Conservation (phyloP, 2,329 filamentous ascomycete species). For the Cytospora schulzeri region DNA sequence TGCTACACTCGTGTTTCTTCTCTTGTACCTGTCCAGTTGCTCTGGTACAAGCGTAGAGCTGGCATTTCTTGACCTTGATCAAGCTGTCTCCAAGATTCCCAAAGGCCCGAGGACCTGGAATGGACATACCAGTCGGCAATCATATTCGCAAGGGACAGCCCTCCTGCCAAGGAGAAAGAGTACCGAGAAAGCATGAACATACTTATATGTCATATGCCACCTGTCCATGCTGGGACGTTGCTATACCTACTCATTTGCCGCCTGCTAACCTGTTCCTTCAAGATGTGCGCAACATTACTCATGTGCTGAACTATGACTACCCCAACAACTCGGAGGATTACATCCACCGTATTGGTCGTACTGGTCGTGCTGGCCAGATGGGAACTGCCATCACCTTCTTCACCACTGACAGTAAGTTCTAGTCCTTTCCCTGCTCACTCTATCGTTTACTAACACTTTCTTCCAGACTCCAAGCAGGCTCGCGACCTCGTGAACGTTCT, state of each 20-base stretch:
- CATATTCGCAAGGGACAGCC: slow-evolving; percentile 63
- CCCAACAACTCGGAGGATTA: slow-evolving; percentile 99
- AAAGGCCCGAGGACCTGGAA: slow-evolving; percentile 59
- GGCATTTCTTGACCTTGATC: slow-evolving; percentile 77
- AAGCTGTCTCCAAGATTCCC: slow-evolving; percentile 67
- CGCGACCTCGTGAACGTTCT: slow-evolving; percentile 94
- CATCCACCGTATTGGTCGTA: slow-evolving; percentile 95
- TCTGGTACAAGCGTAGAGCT: slow-evolving; percentile 76
- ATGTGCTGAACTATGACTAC: slow-evolving; percentile 99
- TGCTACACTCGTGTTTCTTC: slow-evolving; percentile 77
- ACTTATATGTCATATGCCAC: slow-evolving; percentile 47
- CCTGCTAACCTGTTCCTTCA: slow-evolving; percentile 79
- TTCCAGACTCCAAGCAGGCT: slow-evolving; percentile 83
- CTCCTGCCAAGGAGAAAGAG: slow-evolving; percentile 59
- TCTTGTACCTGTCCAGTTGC: slow-evolving; percentile 63
- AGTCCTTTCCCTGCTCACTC: background rate
- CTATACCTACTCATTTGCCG: slow-evolving; percentile 56
- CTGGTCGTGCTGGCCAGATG: slow-evolving; percentile 89
- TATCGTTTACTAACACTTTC: slow-evolving; percentile 40
- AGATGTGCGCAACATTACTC: slow-evolving; percentile 99
- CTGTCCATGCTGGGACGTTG: slow-evolving; percentile 63
- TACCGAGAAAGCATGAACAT: slow-evolving; percentile 51
- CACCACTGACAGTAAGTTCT: slow-evolving; percentile 93
- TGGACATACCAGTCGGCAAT: slow-evolving; percentile 52
- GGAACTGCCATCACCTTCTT: slow-evolving; percentile 98